Evolutionary conservation across 495 filamentous ascomycete species (phyloP), one percentile per base, ranked within the genome.

Genomic region (Trichoderma erinaceum): DNA sequence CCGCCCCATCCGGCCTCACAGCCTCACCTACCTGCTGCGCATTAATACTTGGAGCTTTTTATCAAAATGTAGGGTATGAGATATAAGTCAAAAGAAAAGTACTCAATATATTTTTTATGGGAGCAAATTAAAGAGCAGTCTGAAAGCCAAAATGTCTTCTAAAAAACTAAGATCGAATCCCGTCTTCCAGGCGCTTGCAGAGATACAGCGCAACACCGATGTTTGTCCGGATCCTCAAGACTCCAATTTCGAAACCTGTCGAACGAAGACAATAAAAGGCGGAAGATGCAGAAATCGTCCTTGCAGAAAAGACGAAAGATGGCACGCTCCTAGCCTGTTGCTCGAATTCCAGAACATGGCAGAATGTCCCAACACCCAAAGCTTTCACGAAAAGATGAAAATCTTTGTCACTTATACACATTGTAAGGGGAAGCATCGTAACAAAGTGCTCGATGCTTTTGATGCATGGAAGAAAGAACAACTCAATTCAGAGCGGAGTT

Each of bases 321-420:
- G 56, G 56, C 27, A 61, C 11, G 35, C 12, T 4, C 56, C 48
- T 21, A 61, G 56, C 27, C 56, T 61, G 56, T 21, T 32, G 0
- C 13, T 25, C 12, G 56, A 61, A 18, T 61, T 61, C 56, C 56
- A 32, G 12, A 23, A 61, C 25, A 61, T 32, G 56, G 35, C 25
- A 61, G 56, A 61, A 18, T 61, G 56, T 32, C 56, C 56, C 4
- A 23, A 8, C 15, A 61, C 56, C 0, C 23, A 61, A 11, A 61
- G 56, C 13, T 61, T 61, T 18, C 7, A 61, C 16, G 25, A 13
- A 1, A 61, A 35, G 25, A 29, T 61, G 13, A 18, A 61, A 32
- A 61, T 25, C 7, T 61, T 61, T 32, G 16, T 61, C 23, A 61
- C 56, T 29, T 61, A 61, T 61, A 61, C 56, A 32, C 56, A 61